These are phyloP conservation scores for Carallia pectinifolia DNA, from an alignment of 345 rosid species.

Conservation along the genomic window DNA sequence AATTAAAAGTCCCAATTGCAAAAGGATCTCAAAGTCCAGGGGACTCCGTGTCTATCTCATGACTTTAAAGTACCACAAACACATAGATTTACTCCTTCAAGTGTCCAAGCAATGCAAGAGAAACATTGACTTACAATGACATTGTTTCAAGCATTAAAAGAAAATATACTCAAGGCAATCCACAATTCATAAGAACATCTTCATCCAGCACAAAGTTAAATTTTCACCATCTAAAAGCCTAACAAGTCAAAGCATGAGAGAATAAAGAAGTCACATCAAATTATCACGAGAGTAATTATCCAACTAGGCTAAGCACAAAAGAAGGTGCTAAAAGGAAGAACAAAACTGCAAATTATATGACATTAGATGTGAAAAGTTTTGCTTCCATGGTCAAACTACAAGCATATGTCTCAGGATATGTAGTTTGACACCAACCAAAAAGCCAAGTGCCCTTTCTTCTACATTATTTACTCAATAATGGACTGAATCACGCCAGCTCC, in stretches of 20 bases:
- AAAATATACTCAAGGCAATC: too few relatives aligned
- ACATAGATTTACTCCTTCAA: too few relatives aligned
- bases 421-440: conserved; percentile 29
- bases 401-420: conserved; percentile 31
- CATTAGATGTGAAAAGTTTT: conserved; percentile 27
- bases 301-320: conserved; percentile 30
- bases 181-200: too few relatives aligned
- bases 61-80: too few relatives aligned
- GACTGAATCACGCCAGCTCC: conserved; percentile 95
- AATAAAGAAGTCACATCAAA: conserved; percentile 14
- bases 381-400: conserved; percentile 32
- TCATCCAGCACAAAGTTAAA: too few relatives aligned
- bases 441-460: conserved; percentile 5
- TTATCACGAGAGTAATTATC: conserved; percentile 29
- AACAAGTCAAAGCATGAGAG: conserved; percentile 7
- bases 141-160: too few relatives aligned
- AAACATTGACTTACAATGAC: too few relatives aligned
- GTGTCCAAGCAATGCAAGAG: too few relatives aligned
- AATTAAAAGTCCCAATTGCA: background rate
- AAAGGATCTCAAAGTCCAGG: background rate
- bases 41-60: too few relatives aligned
- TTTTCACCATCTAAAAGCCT: conserved; percentile 6
- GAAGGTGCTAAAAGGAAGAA: conserved; percentile 27
- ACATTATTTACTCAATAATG: conserved; percentile 41
- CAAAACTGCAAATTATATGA: conserved; percentile 44